Conservation (phyloP, 2,329 filamentous ascomycete genomes). For the Laburnicola sp. region DNA sequence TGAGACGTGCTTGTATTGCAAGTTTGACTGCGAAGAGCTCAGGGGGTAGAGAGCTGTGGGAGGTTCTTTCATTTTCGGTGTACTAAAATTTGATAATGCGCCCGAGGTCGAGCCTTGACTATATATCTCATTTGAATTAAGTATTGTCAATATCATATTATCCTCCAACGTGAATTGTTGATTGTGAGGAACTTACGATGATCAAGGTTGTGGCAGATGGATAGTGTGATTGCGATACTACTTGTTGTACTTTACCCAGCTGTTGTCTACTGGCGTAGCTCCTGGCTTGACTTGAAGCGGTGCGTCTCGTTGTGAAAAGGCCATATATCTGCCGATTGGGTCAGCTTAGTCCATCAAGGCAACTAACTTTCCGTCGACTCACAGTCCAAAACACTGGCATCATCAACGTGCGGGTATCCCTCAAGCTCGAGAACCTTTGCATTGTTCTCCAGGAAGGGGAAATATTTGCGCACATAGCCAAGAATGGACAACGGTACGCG, state of each 20-base stretch:
- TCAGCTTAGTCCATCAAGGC: conserved; percentile 1
- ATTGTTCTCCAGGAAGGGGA: conserved; percentile 2
- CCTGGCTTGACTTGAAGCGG: neutral
- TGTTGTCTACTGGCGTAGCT: neutral
- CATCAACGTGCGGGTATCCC: conserved; percentile 8
- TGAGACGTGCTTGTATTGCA: neutral
- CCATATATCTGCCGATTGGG: conserved; percentile 8
- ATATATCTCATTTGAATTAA: neutral
- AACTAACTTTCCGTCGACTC: conserved; percentile 6
- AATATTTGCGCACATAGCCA: conserved; percentile 10
- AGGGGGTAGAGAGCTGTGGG: neutral
- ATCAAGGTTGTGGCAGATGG: neutral
- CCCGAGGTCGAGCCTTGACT: neutral
- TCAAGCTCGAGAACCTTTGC: conserved; percentile 12
- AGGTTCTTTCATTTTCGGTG: neutral
- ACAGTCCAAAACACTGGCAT: conserved; percentile 12
- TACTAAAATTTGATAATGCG: neutral
- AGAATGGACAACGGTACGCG: conserved; percentile 10
- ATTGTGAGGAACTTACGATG: neutral
- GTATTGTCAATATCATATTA: neutral
- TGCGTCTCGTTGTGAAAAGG: conserved; percentile 2
- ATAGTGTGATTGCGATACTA: neutral
- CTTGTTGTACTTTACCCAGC: neutral
- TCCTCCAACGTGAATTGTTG: neutral
- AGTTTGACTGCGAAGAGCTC: neutral